Base-by-base conservation (phyloP, 2,329 filamentous ascomycete genomes). In the Epichloe coenophiala region DNA sequence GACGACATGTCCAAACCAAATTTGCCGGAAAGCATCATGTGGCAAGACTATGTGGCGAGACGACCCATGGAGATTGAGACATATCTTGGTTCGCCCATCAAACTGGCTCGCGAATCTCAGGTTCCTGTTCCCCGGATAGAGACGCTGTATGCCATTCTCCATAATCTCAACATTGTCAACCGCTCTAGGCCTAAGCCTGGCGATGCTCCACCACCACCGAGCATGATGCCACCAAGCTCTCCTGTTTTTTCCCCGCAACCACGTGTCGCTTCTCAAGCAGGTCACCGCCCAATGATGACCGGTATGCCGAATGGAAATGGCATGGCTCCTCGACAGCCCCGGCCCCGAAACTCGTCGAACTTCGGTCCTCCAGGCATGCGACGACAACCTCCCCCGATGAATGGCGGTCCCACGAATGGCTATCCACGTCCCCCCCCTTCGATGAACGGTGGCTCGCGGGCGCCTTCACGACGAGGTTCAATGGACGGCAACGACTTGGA, bases 61-160 rank as follows among this genome's bases (percentile, higher is more conserved):
- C 81, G 91, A 45, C 93, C 93, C 1, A 95, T 98, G 87, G 93
- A 98, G 64, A 83, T 98, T 13, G 93, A 98, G 68, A 96, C 89
- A 0, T 97, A 89, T 63, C 78, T 97, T 3, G 93, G 91, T 40
- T 91, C 91, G 5, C 91, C 93, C 2, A 84, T 97, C 58, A 95
- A 93, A 66, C 71, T 97, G 55, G 89, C 90, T 38, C 82, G 87
- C 59, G 82, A 88, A 52, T 75, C 72, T 33, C 81, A 81, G 31
- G 67, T 95, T 36, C 65, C 80, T 43, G 74, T 95, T 13, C 90
- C 91, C 45, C 84, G 90, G 46, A 86, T 96, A 58, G 88, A 97
- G 67, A 95, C 91, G 0, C 71, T 98, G 2, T 98, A 98, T 66
- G 83, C 91, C 36, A 78, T 96, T 57, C 77, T 97, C 37, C 88